These are phyloP conservation scores for Mycena alexandri DNA, from an alignment of 768 basidiomycete genomes.

Conservation along the genomic window DNA sequence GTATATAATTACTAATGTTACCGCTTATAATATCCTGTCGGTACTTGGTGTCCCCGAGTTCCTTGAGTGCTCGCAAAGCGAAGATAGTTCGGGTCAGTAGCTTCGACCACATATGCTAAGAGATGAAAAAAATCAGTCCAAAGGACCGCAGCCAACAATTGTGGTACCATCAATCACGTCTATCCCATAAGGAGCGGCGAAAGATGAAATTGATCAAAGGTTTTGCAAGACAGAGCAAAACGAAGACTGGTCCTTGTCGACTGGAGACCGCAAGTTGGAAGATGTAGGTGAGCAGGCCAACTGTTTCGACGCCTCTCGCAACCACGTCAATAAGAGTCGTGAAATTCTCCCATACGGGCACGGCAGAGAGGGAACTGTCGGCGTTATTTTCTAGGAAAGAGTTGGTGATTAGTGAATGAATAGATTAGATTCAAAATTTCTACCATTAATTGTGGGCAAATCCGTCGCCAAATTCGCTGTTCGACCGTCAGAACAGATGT, in stretches of 20 bases:
- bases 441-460: constrained; percentile 34
- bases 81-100: constrained; percentile 45
- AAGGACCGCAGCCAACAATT: not conserved
- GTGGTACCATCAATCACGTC: constrained; percentile 39
- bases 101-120: constrained; percentile 46
- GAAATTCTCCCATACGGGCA: constrained; percentile 37
- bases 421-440: not conserved
- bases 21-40: constrained; percentile 55
- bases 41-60: constrained; percentile 44
- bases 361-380: constrained; percentile 20
- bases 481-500: constrained; percentile 37
- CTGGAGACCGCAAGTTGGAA: constrained; percentile 45
- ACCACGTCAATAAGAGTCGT: constrained; percentile 40
- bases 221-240: constrained; percentile 49
- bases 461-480: constrained; percentile 33
- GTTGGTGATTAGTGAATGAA: not conserved
- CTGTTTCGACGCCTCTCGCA: constrained; percentile 37
- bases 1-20: constrained; percentile 41
- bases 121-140: not conserved
- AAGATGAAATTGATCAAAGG: constrained; percentile 44
- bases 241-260: constrained; percentile 50
- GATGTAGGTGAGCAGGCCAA: constrained; percentile 50
- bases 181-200: constrained; percentile 44
- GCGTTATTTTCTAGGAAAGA: constrained; percentile 19
- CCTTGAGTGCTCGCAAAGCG: constrained; percentile 49